Evolutionary conservation across 2,329 filamentous ascomycete genomes (phyloP), one percentile per base, ranked within the genome.

Genomic region (Penicillium sp.): DNA sequence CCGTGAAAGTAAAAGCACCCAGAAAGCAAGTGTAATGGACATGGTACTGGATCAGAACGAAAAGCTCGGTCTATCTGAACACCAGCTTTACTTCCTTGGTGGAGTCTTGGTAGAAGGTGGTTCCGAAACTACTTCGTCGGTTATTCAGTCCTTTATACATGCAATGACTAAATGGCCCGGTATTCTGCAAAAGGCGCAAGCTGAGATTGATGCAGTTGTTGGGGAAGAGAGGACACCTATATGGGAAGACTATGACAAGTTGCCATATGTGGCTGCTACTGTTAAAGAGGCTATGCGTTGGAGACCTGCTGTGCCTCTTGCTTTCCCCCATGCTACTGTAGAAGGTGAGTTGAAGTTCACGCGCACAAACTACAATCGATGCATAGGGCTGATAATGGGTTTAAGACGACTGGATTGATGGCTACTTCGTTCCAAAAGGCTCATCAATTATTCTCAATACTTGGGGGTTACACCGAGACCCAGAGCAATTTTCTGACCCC

Each of bases 221-320:
- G 81, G 74, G 66, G 30, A 62, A 60, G 1, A 74, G 60, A 74
- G 75, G 13, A 75, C 79, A 41, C 80, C 81, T 0, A 78, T 79
- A 48, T 72, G 72, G 8, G 66, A 73, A 1, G 60, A 67, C 37
- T 55, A 59, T 37, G 42, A 50, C 30, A 23, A 33, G 20, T 63
- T 63, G 13, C 54, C 52, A 1, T 58, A 85, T 58, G 62, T 84
- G 26, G 72, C 75, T 17, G 79, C 78, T 1, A 71, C 82, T 10
- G 74, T 84, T 15, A 83, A 84, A 52, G 83, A 86, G 54, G 74
- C 79, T 1, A 66, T 84, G 9, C 75, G 83, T 2, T 84, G 82
- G 80, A 73, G 81, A 4, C 80, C 81, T 0, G 54, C 56, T 9
- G 39, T 52, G 3, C 51, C 57, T 4, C 37, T 56, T 1, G 45